A percentile compares a stretch with the other conserved stretches of the same genome.
phyloP scores from a whole-genome alignment of 257 asterid species.

The Nicotiana tomentosiformis region DNA sequence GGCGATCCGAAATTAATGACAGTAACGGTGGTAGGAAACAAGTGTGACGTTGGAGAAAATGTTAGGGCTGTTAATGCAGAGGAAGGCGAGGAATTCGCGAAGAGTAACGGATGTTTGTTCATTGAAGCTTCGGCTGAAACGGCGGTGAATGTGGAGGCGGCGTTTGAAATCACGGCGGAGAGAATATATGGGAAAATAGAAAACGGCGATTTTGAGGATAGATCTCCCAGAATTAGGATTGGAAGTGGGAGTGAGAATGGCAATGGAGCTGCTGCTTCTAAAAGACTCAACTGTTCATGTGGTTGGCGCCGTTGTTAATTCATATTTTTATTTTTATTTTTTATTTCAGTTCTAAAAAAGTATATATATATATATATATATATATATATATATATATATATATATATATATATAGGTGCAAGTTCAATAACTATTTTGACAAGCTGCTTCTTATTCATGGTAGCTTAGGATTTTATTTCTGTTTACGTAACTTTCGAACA shows the following conservation, averaged over 20 bases:
- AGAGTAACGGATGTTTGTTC: neutral
- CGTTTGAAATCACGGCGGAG: neutral
- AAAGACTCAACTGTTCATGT: neutral
- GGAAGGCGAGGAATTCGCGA: neutral
- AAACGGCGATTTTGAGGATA: neutral
- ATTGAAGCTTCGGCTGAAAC: neutral
- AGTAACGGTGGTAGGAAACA: neutral
- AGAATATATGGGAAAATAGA: neutral
- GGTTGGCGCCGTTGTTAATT: neutral
- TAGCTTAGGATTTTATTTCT: no score
- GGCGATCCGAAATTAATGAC: neutral
- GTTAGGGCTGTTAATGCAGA: neutral
- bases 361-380: no score
- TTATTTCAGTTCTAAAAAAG: no score
- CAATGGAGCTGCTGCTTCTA: neutral
- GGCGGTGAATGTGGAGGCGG: neutral
- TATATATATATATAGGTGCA: neutral
- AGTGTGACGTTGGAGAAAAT: neutral
- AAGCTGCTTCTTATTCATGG: no score
- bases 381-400: no score
- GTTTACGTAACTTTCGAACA: no score
- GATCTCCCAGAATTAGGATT: neutral
- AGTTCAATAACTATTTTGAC: neutral
- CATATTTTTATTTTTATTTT: neutral
- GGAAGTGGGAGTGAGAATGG: neutral